Base-by-base conservation (phyloP, 2,329 filamentous ascomycete species). In the Colletotrichum costaricense region DNA sequence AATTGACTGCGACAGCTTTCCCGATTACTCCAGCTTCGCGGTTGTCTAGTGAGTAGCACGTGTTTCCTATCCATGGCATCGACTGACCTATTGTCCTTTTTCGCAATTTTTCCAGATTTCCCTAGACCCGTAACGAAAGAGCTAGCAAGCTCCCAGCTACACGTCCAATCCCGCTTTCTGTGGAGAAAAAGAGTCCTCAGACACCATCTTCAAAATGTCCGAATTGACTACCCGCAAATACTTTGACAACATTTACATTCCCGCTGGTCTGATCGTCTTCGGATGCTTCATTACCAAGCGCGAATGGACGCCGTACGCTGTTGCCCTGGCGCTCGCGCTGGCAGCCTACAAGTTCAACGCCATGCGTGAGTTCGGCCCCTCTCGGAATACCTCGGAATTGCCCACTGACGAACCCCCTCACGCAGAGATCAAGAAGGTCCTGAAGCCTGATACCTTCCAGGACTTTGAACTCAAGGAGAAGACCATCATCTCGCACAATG, bases 401-500 rank as follows among this genome's bases (percentile, higher is more conserved):
- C 30, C n/a, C 28, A 33, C 67, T 73, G 56, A 73, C 52, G 33
- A 26, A 71, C 62, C 42, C 38, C 42, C 54, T 58, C 66, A 26
- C 70, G 33, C 82, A 95, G 94, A 92, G 81, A 88, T 92, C 75
- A 91, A 93, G 83, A 95, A 94, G 84, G 92, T 97, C 76, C 90
- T 99, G 78, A 96, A 96, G 86, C 95, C 95, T 38, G 91, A 92
- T 78, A 88, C 89, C 63, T 98, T 98, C 90, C 95, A 98, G 83
- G 91, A 97, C 72, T 98, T 98, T 81, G 93, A 94, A 82, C 92
- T 99, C 78, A 93, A 93, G 84, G 94, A 98, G 85, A 98, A 98
- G 91, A 98, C 93, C 16, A 90, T 97, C 77, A 93, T 98, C 80
- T 98, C 96, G 38, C 97, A 98, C 91, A 99, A 99, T 88, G 96